Conservation (phyloP, 2,329 filamentous ascomycete species). For the Hypoxylon sp. region DNA sequence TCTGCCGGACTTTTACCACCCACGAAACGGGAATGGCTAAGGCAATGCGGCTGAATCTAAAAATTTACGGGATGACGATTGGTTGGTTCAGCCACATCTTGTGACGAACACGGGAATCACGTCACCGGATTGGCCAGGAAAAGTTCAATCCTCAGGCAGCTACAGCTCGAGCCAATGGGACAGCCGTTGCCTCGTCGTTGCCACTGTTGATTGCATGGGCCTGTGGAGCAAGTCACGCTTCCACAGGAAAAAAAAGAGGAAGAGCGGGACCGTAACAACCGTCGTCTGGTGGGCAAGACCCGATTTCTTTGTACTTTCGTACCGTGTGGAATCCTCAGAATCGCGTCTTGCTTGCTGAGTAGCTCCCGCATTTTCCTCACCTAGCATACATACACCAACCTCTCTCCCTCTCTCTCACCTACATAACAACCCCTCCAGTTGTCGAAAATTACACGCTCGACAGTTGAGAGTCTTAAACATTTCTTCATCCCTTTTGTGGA, state of each 20-base stretch:
- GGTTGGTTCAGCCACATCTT: slow-evolving; percentile 42
- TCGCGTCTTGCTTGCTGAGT: slow-evolving; percentile 38
- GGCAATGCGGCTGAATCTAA: slow-evolving; percentile 33
- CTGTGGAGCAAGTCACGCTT: slow-evolving; percentile 50
- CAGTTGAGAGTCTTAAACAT: slow-evolving; percentile 8
- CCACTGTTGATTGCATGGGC: slow-evolving; percentile 63
- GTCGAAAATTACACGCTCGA: slow-evolving; percentile 9
- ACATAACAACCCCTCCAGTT: slow-evolving; percentile 12
- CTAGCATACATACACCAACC: slow-evolving; percentile 12
- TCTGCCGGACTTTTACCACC: slow-evolving; percentile 35
- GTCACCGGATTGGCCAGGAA: slow-evolving; percentile 50
- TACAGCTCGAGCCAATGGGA: slow-evolving; percentile 60
- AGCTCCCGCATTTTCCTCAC: slow-evolving; percentile 27
- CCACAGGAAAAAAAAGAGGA: slow-evolving; percentile 46
- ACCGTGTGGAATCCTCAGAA: slow-evolving; percentile 33
- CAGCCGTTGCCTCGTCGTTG: slow-evolving; percentile 70
- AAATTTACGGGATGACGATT: slow-evolving; percentile 26
- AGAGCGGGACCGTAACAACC: slow-evolving; percentile 42
- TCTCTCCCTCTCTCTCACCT: slow-evolving; percentile 7
- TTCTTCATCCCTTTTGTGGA: slow-evolving; percentile 14
- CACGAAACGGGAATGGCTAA: neutral
- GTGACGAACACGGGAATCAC: slow-evolving; percentile 49
- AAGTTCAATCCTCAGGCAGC: slow-evolving; percentile 26
- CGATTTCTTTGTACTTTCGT: slow-evolving; percentile 24
- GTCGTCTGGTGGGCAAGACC: slow-evolving; percentile 35